phyloP scores from a whole-genome alignment of 768 basidiomycete species.

The Amanita muscaria region DNA sequence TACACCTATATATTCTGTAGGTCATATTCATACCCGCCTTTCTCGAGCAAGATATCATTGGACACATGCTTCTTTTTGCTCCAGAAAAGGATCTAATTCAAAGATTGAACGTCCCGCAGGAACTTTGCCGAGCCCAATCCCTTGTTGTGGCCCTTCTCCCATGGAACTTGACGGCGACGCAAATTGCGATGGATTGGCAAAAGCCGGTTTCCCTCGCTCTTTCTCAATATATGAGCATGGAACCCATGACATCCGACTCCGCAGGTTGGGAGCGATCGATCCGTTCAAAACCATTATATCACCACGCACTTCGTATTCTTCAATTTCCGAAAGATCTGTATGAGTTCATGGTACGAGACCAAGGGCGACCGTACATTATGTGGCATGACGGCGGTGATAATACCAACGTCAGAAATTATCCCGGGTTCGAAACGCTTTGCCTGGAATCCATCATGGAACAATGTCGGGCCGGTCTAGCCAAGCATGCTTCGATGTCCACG shows the following conservation, averaged over 20 bases:
- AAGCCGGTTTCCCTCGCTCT: conserved; percentile 8
- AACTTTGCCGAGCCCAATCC: conserved; percentile 20
- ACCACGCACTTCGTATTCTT: conserved; percentile 34
- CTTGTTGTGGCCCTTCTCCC: conserved; percentile 41
- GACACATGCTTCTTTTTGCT: conserved; percentile 50
- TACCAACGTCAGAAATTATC: conserved; percentile 16
- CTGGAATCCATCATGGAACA: conserved; percentile 24
- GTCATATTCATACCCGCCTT: conserved; percentile 38
- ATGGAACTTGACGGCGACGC: conserved; percentile 29
- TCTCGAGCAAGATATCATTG: conserved; percentile 40
- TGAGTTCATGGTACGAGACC: conserved; percentile 32
- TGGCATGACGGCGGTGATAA: conserved; percentile 34
- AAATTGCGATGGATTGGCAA: conserved; percentile 23
- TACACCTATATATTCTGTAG: too few species aligned
- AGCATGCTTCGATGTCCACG: conserved; percentile 26
- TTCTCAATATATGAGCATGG: background rate
- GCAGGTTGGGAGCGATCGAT: conserved; percentile 18
- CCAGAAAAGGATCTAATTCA: conserved; percentile 25
- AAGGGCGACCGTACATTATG: conserved; percentile 35
- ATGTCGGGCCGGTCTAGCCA: conserved; percentile 31
- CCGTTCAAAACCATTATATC: conserved; percentile 20
- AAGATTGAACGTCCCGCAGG: conserved; percentile 32
- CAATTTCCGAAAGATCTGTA: conserved; percentile 40
- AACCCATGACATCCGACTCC: conserved; percentile 7
- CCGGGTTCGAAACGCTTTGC: conserved; percentile 34